Conservation (phyloP, 345 rosid species). For the Lepidium aucheri region DNA sequence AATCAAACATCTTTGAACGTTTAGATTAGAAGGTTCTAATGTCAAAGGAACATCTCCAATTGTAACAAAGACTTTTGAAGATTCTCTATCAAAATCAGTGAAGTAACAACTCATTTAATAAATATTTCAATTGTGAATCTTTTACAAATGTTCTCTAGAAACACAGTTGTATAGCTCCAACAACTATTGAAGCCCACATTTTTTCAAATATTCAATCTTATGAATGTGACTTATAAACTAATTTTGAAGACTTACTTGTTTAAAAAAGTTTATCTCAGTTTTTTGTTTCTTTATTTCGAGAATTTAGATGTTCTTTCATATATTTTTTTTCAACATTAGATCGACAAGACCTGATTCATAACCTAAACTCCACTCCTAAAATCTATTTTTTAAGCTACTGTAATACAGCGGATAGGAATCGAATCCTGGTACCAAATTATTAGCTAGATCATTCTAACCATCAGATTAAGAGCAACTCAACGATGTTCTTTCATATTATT, state of each 20-base stretch:
- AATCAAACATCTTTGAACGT: neutral
- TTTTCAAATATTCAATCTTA: neutral
- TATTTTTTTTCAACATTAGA: too few relatives aligned
- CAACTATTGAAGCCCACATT: slow-evolving; percentile 2
- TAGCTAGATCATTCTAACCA: too few relatives aligned
- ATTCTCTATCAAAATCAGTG: slow-evolving; percentile 15
- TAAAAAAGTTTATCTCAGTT: neutral
- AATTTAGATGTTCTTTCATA: neutral
- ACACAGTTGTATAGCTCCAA: slow-evolving; percentile 10
- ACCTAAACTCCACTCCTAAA: too few relatives aligned
- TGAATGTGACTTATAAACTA: neutral
- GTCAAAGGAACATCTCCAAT: slow-evolving; percentile 7
- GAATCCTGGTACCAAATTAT: too few relatives aligned
- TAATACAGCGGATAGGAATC: too few relatives aligned
- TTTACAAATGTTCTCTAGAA: neutral
- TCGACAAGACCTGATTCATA: too few relatives aligned
- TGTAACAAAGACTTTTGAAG: neutral
- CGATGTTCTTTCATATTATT: neutral
- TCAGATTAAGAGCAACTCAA: too few relatives aligned
- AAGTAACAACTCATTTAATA: slow-evolving; percentile 9
- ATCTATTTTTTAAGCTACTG: too few relatives aligned
- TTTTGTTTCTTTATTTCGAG: neutral
- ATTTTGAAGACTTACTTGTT: neutral
- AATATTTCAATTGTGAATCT: neutral
- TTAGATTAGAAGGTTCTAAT: neutral